Conservation (phyloP, 768 basidiomycete species). For the Tremella fuciformis region DNA sequence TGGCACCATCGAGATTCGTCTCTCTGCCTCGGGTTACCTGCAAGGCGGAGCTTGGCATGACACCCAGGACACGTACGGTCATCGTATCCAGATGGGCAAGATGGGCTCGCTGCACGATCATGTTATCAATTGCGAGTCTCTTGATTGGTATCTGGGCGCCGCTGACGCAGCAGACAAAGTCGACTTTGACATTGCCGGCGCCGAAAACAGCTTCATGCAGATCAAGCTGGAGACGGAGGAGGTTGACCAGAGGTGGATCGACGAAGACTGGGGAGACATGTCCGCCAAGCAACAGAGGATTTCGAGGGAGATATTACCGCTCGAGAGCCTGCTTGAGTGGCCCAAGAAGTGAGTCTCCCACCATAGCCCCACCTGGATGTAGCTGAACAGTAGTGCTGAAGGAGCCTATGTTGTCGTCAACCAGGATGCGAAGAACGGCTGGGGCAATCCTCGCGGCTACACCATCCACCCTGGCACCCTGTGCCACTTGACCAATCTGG, state of each 20-base stretch:
- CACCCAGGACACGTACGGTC: constrained; percentile 59
- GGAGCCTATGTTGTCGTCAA: constrained; percentile 63
- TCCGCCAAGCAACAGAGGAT: constrained; percentile 27
- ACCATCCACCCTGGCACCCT: constrained; percentile 63
- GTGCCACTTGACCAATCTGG: constrained; percentile 56
- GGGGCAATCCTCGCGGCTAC: constrained; percentile 63
- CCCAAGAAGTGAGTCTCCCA: constrained; percentile 54
- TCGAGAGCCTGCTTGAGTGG: constrained; percentile 56
- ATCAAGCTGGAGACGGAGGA: constrained; percentile 59
- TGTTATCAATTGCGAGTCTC: constrained; percentile 63
- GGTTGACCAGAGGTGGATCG: constrained; percentile 60
- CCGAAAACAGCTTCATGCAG: constrained; percentile 60
- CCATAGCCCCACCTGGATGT: no score
- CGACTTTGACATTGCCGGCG: constrained; percentile 65
- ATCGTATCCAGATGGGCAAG: constrained; percentile 59
- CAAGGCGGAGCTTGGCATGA: constrained; percentile 64
- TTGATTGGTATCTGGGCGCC: not conserved
- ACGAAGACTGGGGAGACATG: constrained; percentile 52
- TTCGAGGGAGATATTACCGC: constrained; percentile 11
- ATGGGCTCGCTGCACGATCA: constrained; percentile 70
- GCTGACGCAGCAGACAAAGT: constrained; percentile 53
- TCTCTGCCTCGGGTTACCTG: constrained; percentile 66
- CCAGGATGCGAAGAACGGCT: constrained; percentile 58
- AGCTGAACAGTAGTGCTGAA: constrained; percentile 51
- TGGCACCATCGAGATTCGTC: constrained; percentile 65